Conservation (phyloP, 805 yeast genomes). For the Monosporozyma yasuniensis region DNA sequence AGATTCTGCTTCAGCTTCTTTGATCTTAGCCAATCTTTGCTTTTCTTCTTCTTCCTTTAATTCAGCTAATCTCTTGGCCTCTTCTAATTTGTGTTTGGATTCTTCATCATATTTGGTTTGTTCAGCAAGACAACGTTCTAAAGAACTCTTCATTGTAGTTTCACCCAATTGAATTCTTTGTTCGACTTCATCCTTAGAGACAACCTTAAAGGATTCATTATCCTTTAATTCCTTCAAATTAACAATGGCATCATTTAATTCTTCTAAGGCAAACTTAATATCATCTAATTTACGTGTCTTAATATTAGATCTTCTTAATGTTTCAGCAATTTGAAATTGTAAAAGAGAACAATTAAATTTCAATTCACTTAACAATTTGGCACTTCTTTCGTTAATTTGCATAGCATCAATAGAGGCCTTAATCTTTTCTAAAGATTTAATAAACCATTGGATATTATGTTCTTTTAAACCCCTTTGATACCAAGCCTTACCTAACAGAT, state of each 20-base stretch:
- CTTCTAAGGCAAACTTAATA: constrained; percentile 46
- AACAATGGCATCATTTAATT: constrained; percentile 53
- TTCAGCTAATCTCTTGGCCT: constrained; percentile 59
- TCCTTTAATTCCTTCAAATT: constrained; percentile 51
- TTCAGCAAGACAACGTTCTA: constrained; percentile 60
- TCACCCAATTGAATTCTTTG: constrained; percentile 83
- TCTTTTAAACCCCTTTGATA: constrained; percentile 64
- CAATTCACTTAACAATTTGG: constrained; percentile 37
- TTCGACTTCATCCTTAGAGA: constrained; percentile 67
- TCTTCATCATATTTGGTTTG: constrained; percentile 59
- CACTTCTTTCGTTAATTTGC: constrained; percentile 24
- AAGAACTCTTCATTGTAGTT: constrained; percentile 60
- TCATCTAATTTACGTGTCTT: constrained; percentile 55
- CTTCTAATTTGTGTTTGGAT: constrained; percentile 53
- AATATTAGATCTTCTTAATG: constrained; percentile 51
- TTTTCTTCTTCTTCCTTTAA: constrained; percentile 44
- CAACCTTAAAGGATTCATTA: constrained; percentile 50
- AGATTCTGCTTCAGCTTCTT: constrained; percentile 42
- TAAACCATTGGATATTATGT: constrained; percentile 50
- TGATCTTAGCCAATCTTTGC: constrained; percentile 40
- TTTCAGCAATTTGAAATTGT: constrained; percentile 81
- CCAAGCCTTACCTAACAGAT: constrained; percentile 85
- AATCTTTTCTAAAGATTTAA: constrained; percentile 55
- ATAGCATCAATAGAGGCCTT: constrained; percentile 40
- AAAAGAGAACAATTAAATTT: constrained; percentile 77